Evolutionary conservation across 305 asterid species (phyloP), one percentile per base, ranked within the genome.

Genomic region (Salvia sclarea): DNA sequence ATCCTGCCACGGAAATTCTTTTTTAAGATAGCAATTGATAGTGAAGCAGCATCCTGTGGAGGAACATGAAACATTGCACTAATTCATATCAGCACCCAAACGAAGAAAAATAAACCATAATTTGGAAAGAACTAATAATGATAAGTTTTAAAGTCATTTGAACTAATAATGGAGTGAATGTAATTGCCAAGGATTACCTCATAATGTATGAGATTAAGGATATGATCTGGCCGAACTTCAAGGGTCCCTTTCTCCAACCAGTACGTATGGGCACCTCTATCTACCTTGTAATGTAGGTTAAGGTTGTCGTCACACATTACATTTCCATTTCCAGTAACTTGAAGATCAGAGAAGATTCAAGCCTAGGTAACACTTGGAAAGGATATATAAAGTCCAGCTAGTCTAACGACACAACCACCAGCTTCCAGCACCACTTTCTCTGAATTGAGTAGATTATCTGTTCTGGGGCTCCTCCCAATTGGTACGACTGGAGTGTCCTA

Each of bases 351-450:
- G 14, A 12, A 61, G 48, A 62, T 12, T 37, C 54, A 57, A 44
- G 17, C 47, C 17, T 73, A 74, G 71, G 50, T 14, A 50, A 68
- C 41, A 53, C 58, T 53, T 14, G 37, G 64, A 75, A 87, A 91
- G 98, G 99, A 94, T 94, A 94, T 94, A 82, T 91, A 94, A 55
- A 94, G 98, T 73, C 99, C 99, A 66, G 99, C 97, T 73, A 94
- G 78, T 86, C 98, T 89, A 77, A 91, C 81, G 41, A 89, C 94
- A 52, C 88, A 91, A 41, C 97, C 98, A 24, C 93, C 95, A 40
- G 87, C 83, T 56, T 95, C 97, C 78, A 89, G 76, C 47, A 79
- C 96, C 68, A 78, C 86, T 75, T 88, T 79, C 86, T 95, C 98
- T 18, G 99, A 84, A 70, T 75, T 84, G 43, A 95, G 87, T 82